A percentile compares a stretch with the other conserved stretches of the same genome.
Evolutionary conservation across 1,284 basidiomycete species (phyloP).

Genomic region (Coniophora puteana): DNA sequence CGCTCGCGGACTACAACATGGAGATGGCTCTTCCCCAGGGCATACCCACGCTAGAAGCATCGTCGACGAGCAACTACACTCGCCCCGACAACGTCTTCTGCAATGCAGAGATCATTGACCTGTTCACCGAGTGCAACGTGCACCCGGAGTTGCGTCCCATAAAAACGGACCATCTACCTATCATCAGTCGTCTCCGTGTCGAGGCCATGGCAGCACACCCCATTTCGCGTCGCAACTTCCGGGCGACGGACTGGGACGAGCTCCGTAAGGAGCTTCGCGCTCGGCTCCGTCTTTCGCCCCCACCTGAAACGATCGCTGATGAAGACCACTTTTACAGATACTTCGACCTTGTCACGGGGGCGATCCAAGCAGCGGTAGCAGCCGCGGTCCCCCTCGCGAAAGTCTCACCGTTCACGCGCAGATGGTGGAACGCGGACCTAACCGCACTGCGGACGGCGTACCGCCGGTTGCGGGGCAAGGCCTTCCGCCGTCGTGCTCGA

Average conservation of each 20-base stretch:
- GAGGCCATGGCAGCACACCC: too few relatives aligned
- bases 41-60: background rate
- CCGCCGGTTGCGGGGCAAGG: background rate
- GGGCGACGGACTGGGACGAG: background rate
- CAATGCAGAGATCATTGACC: background rate
- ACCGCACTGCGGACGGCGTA: background rate
- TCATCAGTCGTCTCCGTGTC: too few relatives aligned
- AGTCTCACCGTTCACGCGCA: background rate
- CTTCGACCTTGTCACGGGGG: conserved; percentile 6
- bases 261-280: conserved; percentile 11
- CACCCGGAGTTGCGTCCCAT: background rate
- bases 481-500: background rate
- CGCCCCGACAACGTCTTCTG: conserved; percentile 1
- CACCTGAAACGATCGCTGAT: conserved; percentile 1
- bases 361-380: background rate
- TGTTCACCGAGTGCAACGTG: background rate
- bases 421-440: conserved; percentile 1
- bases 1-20: background rate
- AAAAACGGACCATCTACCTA: background rate
- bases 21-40: background rate
- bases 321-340: conserved; percentile 9
- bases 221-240: too few relatives aligned
- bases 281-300: background rate
- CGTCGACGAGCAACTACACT: background rate
- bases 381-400: background rate